Conservation (phyloP, 352 stramenopile genomes). For the Phytophthora macrochlamydospora region DNA sequence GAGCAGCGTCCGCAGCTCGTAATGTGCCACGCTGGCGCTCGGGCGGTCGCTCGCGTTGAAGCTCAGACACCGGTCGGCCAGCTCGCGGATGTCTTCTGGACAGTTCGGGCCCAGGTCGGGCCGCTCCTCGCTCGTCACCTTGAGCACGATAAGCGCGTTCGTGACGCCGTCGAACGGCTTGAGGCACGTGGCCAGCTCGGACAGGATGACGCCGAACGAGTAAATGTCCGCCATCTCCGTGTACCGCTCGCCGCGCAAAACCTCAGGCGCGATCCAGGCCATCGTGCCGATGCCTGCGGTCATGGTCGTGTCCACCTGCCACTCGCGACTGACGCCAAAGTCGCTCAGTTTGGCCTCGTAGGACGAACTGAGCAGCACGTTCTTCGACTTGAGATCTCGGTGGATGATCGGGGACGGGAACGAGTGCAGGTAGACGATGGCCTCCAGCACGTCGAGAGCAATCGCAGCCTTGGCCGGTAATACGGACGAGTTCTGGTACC, state of each 20-base stretch:
- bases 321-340: constrained; percentile 84
- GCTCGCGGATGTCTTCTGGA: constrained; percentile 68
- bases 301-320: constrained; percentile 80
- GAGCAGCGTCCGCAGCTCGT: constrained; percentile 75
- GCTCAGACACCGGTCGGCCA: constrained; percentile 65
- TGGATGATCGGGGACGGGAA: constrained; percentile 86
- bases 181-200: constrained; percentile 68
- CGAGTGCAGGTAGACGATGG: constrained; percentile 83
- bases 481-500: constrained; percentile 61
- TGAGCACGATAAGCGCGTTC: constrained; percentile 75
- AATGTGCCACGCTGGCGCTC: constrained; percentile 75
- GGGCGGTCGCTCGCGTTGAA: constrained; percentile 67
- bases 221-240: constrained; percentile 89
- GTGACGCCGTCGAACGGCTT: constrained; percentile 74
- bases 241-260: constrained; percentile 82
- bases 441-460: constrained; percentile 77
- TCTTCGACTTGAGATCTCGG: constrained; percentile 80
- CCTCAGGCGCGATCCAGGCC: constrained; percentile 84
- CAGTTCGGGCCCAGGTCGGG: constrained; percentile 61
- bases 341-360: constrained; percentile 84
- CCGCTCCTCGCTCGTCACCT: constrained; percentile 76
- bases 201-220: constrained; percentile 84
- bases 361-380: constrained; percentile 65
- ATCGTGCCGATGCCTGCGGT: constrained; percentile 85
- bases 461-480: constrained; percentile 61